Conservation (phyloP, 2,329 filamentous ascomycete genomes). For the Xylaria sp. region DNA sequence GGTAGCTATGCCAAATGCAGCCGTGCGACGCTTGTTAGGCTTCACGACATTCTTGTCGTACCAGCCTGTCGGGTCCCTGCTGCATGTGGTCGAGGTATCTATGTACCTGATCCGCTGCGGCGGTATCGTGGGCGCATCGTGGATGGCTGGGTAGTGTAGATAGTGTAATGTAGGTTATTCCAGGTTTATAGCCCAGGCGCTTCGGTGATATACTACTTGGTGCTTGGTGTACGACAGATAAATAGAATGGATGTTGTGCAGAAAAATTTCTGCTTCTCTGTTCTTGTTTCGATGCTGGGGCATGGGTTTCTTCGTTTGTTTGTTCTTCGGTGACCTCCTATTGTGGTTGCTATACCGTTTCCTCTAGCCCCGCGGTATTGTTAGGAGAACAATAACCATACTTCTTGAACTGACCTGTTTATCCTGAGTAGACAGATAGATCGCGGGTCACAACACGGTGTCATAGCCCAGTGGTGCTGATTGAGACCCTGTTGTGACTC, state of each 20-base stretch:
- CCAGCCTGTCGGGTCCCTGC: background rate
- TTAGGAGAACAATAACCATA: background rate
- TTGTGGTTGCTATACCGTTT: background rate
- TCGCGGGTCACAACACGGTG: background rate
- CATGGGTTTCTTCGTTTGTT: too few relatives aligned
- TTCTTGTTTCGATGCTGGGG: too few relatives aligned
- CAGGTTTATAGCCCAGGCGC: background rate
- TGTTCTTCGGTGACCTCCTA: background rate
- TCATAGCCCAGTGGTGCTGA: background rate
- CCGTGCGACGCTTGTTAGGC: background rate
- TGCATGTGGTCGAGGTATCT: background rate
- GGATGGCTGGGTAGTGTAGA: background rate
- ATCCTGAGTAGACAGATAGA: background rate
- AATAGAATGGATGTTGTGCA: too few relatives aligned
- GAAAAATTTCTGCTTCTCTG: conserved; percentile 2
- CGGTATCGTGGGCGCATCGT: background rate
- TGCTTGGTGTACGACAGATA: too few relatives aligned
- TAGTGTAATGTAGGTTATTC: background rate
- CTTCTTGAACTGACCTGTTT: background rate
- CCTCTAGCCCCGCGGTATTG: background rate
- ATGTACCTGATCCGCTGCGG: background rate
- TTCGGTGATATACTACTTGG: background rate
- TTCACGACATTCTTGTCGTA: conserved; percentile 3
- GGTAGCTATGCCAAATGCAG: too few relatives aligned
- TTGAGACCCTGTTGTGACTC: background rate